Evolutionary conservation across 345 rosid genomes (phyloP), one percentile per base, ranked within the genome.

Genomic region (Orychophragmus violaceus): DNA sequence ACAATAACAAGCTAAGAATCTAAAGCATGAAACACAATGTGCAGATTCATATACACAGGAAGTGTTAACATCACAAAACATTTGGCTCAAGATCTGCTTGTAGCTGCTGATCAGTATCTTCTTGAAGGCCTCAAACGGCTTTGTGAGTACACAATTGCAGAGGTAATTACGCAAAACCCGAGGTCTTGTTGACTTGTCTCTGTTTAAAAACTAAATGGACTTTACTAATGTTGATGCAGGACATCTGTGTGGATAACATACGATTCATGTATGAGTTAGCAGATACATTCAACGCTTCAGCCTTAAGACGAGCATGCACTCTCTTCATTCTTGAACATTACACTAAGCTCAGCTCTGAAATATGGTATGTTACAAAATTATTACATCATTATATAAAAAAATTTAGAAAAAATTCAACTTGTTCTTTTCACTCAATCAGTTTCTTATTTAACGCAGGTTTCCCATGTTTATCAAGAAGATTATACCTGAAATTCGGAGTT

Each of bases 71-170:
- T 89, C 35, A 18, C 64, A 21, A 66, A 56, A 23, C 80, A 82
- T 42, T 42, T 82, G 69, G 96, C 90, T 39, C 85, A 78, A 55
- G 90, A 86, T 37, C 84, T 89, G 48, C 93, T 89, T 16, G 78
- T 71, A 72, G 96, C 93, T 39, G 93, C 96, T 30, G 96, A 89
- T 67, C 96, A 89, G 28, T 89, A 89, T 81, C 87, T 87, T 69
- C 63, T 89, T 45, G 78, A 80, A 11, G 89, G 87, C 6, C 91
- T 89, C 44, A 89, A 87, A 68, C 83, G 84, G n/a, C 83, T 74
- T 21, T 83, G 96, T 28, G 94, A 89, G 67, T 82, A 69, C 57
- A 59, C 84, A 60, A 85, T 89, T 57, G 82, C 96, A 14, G 78
- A 83, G 90, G 96, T 89, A 54, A 55, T 74, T 55, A 30, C 36